Conservation (phyloP, 108 stramenopile genomes). For the Conticribra weissflogii region DNA sequence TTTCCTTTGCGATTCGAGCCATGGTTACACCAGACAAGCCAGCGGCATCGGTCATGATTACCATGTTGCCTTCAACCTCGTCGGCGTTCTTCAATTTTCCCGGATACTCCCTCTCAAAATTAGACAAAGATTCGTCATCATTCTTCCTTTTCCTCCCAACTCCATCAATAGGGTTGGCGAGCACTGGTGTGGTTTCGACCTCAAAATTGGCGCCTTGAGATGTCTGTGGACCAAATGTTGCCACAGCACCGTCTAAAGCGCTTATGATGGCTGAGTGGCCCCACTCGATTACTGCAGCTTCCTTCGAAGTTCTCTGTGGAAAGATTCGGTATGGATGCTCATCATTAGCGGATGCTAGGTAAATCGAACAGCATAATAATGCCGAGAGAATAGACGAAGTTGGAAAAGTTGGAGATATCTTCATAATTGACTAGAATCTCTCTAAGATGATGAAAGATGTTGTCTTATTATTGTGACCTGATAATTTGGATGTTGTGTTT, state of each 20-base stretch:
- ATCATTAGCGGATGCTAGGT: conserved; percentile 3
- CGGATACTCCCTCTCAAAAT: conserved; percentile 29
- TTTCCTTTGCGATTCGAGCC: conserved; percentile 80
- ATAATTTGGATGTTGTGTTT: too few species aligned
- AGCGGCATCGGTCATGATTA: conserved; percentile 84
- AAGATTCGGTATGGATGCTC: conserved; percentile 40
- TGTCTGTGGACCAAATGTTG: conserved; percentile 87
- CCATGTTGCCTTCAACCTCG: conserved; percentile 81
- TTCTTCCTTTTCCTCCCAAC: conserved; percentile 37
- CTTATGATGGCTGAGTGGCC: conserved; percentile 89
- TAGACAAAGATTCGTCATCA: conserved; percentile 5
- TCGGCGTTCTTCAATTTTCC: conserved; percentile 70
- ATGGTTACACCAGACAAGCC: conserved; percentile 71
- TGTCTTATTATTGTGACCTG: too few species aligned
- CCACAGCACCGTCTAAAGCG: conserved; percentile 88
- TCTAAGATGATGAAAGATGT: too few species aligned
- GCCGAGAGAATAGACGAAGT: conserved; percentile 2
- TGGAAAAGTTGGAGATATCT: background rate
- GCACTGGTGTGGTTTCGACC: conserved; percentile 80
- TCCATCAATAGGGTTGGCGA: conserved; percentile 81
- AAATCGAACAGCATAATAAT: conserved; percentile 7
- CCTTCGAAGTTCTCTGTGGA: conserved; percentile 77
- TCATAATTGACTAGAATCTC: too few species aligned
- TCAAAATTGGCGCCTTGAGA: conserved; percentile 83
- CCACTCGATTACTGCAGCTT: conserved; percentile 92